phyloP scores from a whole-genome alignment of 805 yeast species.

The Debaryomyces hansenii region DNA sequence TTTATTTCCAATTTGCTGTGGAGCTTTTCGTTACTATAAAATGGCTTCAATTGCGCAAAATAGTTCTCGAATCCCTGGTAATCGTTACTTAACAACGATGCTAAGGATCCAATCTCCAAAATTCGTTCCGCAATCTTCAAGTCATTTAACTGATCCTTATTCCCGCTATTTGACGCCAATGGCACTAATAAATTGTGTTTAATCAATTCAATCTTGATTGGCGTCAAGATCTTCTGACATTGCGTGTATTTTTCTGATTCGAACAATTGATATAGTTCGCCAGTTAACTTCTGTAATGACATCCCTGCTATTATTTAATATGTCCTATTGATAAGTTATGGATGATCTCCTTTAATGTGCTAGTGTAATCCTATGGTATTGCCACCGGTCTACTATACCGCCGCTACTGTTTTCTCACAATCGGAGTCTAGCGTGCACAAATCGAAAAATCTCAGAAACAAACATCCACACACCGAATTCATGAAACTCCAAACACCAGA shows the following conservation, averaged over 20 bases:
- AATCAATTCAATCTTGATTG: conserved; percentile 77
- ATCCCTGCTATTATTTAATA: conserved; percentile 17
- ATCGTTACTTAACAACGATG: conserved; percentile 64
- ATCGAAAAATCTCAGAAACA: not conserved
- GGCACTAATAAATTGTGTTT: conserved; percentile 80
- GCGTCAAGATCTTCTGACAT: conserved; percentile 63
- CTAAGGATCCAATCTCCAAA: conserved; percentile 84
- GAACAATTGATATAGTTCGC: conserved; percentile 65
- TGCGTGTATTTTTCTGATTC: conserved; percentile 58
- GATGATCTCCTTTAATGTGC: not conserved
- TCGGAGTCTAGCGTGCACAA: not conserved
- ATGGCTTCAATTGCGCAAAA: conserved; percentile 73
- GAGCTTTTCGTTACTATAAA: conserved; percentile 52
- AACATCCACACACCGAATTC: not conserved
- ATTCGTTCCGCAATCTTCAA: conserved; percentile 77
- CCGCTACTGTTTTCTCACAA: not conserved
- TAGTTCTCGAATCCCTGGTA: conserved; percentile 69
- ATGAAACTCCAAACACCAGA: no score
- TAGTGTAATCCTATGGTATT: not conserved
- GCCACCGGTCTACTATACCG: not conserved
- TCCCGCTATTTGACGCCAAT: conserved; percentile 28
- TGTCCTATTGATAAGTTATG: not conserved
- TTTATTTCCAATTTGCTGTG: conserved; percentile 40
- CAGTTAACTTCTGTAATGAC: conserved; percentile 70
- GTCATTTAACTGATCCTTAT: conserved; percentile 55